Evolutionary conservation across 2,329 filamentous ascomycete species (phyloP).

Genomic region (Dothidotthia symphoricarpi): DNA sequence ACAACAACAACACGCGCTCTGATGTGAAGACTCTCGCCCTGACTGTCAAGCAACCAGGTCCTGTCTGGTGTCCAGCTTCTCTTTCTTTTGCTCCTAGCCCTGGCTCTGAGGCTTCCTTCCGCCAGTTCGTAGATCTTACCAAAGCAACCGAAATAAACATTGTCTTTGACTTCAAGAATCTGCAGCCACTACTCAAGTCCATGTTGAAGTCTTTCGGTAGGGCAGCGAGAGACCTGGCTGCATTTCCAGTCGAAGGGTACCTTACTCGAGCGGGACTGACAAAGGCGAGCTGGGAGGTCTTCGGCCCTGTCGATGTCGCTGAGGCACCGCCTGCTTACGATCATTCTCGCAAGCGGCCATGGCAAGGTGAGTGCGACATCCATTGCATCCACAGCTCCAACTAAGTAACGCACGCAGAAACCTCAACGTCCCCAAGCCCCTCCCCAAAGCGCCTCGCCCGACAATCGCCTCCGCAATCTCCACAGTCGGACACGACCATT

Average conservation of each 20-base stretch:
- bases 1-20: slow-evolving; percentile 7
- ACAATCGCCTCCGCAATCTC: slow-evolving; percentile 4
- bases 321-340: slow-evolving; percentile 13
- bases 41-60: background rate
- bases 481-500: slow-evolving; percentile 9
- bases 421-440: background rate
- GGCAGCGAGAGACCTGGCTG: slow-evolving; percentile 2
- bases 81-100: slow-evolving; percentile 3
- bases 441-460: slow-evolving; percentile 1
- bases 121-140: slow-evolving; percentile 5
- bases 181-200: slow-evolving; percentile 6
- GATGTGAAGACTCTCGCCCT: slow-evolving; percentile 10
- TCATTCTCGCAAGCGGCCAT: slow-evolving; percentile 6
- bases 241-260: slow-evolving; percentile 7
- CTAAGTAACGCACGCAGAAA: slow-evolving; percentile 3
- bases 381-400: background rate
- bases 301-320: slow-evolving; percentile 5
- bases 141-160: slow-evolving; percentile 9
- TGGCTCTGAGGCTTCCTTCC: slow-evolving; percentile 7
- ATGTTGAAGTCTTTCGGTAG: slow-evolving; percentile 12
- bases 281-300: slow-evolving; percentile 11
- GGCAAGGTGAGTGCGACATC: slow-evolving; percentile 4
- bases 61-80: slow-evolving; percentile 2
- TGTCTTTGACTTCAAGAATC: slow-evolving; percentile 8
- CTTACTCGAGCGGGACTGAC: slow-evolving; percentile 8